Evolutionary conservation across 192 early-diverging fungal genomes (phyloP).

Genomic region (Podila epicladia): DNA sequence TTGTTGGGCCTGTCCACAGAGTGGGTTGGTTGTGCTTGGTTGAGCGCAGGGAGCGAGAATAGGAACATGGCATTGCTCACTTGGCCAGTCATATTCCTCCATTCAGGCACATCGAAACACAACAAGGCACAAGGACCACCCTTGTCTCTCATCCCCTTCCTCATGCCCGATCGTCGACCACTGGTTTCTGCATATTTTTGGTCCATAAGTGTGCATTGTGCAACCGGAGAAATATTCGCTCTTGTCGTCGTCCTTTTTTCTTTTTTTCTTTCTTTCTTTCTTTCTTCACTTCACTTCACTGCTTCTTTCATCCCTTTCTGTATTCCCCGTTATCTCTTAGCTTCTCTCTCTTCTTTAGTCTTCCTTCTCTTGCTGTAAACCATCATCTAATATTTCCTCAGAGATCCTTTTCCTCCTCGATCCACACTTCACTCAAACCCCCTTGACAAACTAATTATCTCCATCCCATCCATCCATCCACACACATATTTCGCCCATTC

Average conservation of each 20-base stretch:
- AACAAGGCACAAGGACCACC: not conserved
- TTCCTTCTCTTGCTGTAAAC: not conserved
- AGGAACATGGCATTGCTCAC: not conserved
- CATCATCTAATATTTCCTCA: not conserved
- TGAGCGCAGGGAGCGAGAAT: not conserved
- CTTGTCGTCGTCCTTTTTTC: too few species aligned
- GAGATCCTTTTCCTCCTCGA: not conserved
- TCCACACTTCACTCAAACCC: not conserved
- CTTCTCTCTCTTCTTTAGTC: not conserved
- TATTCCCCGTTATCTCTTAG: not conserved
- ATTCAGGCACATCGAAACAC: slow-evolving; percentile 1
- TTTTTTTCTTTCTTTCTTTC: too few species aligned
- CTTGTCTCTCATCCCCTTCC: not conserved
- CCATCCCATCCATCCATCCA: not conserved
- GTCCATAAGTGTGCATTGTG: too few species aligned
- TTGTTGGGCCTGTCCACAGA: too few species aligned
- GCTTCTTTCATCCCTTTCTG: not conserved
- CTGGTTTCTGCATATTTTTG: too few species aligned
- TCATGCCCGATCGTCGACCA: too few species aligned
- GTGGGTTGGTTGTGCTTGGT: too few species aligned
- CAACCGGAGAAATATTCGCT: too few species aligned
- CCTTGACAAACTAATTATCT: not conserved
- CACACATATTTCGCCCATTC: slow-evolving; percentile 2
- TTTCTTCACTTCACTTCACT: too few species aligned
- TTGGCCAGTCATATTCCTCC: not conserved